These are phyloP conservation scores for Penicillium sp. DNA, from an alignment of 2,329 filamentous ascomycete genomes.

Conservation along the genomic window DNA sequence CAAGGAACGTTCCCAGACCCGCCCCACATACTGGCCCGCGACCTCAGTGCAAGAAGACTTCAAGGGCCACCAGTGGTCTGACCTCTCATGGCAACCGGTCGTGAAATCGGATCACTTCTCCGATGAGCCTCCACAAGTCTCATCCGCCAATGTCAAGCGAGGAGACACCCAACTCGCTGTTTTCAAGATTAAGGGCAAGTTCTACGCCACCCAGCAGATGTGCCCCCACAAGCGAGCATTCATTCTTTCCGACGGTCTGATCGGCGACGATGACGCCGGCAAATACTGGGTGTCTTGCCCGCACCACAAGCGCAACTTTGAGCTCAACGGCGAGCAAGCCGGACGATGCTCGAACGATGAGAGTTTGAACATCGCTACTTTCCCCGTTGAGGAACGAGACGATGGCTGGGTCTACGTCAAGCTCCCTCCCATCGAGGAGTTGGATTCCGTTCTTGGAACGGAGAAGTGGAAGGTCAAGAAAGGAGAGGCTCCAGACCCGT, in stretches of 20 bases:
- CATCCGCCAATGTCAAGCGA: conserved; percentile 78
- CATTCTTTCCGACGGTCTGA: conserved; percentile 82
- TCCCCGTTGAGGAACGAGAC: conserved; percentile 73
- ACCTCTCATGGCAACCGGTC: conserved; percentile 78
- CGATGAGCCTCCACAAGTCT: conserved; percentile 69
- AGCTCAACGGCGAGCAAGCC: conserved; percentile 68
- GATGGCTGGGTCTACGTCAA: conserved; percentile 82
- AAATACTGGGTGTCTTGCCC: conserved; percentile 88
- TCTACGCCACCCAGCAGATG: conserved; percentile 91
- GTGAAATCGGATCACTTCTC: conserved; percentile 73
- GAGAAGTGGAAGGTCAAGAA: conserved; percentile 78
- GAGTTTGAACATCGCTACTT: conserved; percentile 79
- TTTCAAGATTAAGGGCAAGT: conserved; percentile 80
- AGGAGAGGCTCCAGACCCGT: conserved; percentile 66
- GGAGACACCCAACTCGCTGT: conserved; percentile 88
- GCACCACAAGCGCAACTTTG: conserved; percentile 88
- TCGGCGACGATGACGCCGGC: conserved; percentile 66
- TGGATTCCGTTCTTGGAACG: conserved; percentile 80
- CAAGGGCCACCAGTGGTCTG: conserved; percentile 68
- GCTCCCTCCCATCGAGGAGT: conserved; percentile 78
- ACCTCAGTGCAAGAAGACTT: conserved; percentile 74
- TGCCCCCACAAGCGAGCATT: conserved; percentile 92
- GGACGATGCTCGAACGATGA: conserved; percentile 78
- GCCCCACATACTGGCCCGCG: conserved; percentile 79
- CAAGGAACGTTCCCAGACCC: conserved; percentile 72